Base-by-base conservation (phyloP, 805 yeast genomes). In the Suhomyces sp. region DNA sequence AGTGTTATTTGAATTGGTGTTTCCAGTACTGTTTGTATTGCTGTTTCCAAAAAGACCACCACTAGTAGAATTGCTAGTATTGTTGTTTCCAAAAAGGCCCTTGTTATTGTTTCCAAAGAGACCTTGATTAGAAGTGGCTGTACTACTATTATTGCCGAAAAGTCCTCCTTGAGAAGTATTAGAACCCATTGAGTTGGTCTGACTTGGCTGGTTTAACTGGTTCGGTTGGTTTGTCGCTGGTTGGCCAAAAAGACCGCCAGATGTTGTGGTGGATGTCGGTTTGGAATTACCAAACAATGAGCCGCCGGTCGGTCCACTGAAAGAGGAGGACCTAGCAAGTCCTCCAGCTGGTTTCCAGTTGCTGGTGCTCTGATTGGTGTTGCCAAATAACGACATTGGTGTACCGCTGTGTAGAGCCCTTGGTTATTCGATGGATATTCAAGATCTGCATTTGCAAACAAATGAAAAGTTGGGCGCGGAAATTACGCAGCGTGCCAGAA, bases 271-370 rank as follows among this genome's bases (percentile, higher is more conserved):
- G 13, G 47, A 33, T 9, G 50, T 29, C 27, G 60, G 52, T 54
- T 63, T 60, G 19, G 67, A 58, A 6, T 63, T 59, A 4, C 70
- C 66, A 49, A 54, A 44, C 35, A 46, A 29, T 23, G 58, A 53
- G 26, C 61, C 60, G 3, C 51, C 48, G 2, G 52, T 27, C 23
- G 57, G 42, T 15, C 59, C 63, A 40, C 61, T 52, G 33, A 63
- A 53, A 2, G 68, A 64, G 15, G 64, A 51, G 12, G 64, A 59
- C 38, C 57, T 53, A 6, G 59, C 67, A 50, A 65, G 62, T 12
- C 67, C 66, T 15, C 60, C 56, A 6, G 67, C 55, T 12, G 64
- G 47, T 10, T 58, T 60, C 65, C 66, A 64, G 45, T 52, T 57
- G 46, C 53, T 60, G 47, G 44, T 38, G 10, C 49, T 52, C 46